phyloP scores from a whole-genome alignment of 2,329 filamentous ascomycete genomes.

The Sclerotinia sclerotiorum region DNA sequence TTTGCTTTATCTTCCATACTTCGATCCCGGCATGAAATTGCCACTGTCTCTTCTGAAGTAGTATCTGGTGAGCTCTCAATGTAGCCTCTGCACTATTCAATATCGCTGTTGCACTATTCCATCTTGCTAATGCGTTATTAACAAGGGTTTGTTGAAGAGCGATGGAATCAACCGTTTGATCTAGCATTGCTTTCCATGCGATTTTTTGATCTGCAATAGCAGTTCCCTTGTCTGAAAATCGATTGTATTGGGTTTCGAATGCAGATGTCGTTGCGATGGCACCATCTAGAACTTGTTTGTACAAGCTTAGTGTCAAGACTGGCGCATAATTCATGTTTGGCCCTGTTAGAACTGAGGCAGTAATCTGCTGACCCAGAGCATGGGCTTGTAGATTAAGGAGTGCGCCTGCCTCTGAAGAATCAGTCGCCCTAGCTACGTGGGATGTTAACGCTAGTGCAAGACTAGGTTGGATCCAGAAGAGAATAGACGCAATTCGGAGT shows the following conservation, averaged over 20 bases:
- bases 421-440: background rate
- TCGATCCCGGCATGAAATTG: background rate
- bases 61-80: background rate
- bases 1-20: background rate
- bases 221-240: constrained; percentile 1
- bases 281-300: background rate
- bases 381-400: background rate
- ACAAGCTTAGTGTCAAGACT: background rate
- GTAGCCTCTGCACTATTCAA: background rate
- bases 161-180: background rate
- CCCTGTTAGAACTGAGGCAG: background rate
- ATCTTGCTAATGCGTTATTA: background rate
- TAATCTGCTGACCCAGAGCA: constrained; percentile 1
- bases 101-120: background rate
- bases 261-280: background rate
- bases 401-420: background rate
- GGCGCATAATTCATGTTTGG: constrained; percentile 3
- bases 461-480: background rate
- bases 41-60: background rate
- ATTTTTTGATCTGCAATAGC: constrained; percentile 11
- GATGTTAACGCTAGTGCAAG: background rate
- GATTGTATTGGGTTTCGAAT: constrained; percentile 9
- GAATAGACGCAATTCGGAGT: background rate
- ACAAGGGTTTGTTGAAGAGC: background rate
- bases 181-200: background rate